A percentile compares a stretch with the other conserved stretches of the same genome.
phyloP scores from a whole-genome alignment of 441 rosid genomes.

The Adansonia gregorii region DNA sequence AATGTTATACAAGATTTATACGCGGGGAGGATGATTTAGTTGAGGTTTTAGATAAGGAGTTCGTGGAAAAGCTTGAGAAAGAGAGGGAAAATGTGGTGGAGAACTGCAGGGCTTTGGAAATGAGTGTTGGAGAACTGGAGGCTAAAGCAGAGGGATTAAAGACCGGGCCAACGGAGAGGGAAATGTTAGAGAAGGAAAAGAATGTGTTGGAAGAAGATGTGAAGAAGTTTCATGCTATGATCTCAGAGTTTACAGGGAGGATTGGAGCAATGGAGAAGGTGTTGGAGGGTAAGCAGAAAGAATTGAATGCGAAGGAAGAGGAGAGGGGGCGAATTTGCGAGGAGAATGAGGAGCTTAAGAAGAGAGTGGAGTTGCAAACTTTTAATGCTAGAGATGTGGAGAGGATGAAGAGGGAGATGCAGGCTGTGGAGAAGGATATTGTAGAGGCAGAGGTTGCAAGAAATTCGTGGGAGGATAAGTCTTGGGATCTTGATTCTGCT shows the following conservation, averaged over 20 bases:
- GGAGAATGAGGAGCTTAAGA: constrained; percentile 83
- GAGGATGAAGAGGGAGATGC: constrained; percentile 95
- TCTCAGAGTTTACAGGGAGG: constrained; percentile 47
- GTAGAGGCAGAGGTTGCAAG: constrained; percentile 66
- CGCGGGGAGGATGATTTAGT: constrained; percentile 71
- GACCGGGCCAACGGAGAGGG: constrained; percentile 63
- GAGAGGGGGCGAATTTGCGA: constrained; percentile 55
- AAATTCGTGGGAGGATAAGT: constrained; percentile 78
- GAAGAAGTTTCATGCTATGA: constrained; percentile 62
- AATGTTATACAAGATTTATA: constrained; percentile 59
- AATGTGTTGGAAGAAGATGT: constrained; percentile 67
- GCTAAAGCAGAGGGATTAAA: constrained; percentile 48
- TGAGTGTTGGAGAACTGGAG: constrained; percentile 43
- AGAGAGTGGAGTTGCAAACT: constrained; percentile 72
- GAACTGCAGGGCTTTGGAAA: constrained; percentile 42
- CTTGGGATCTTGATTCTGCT: constrained; percentile 70
- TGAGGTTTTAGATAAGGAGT: constrained; percentile 57
- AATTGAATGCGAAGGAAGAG: constrained; percentile 57
- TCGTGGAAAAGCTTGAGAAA: constrained; percentile 58
- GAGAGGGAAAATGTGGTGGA: constrained; percentile 54
- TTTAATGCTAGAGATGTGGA: constrained; percentile 80
- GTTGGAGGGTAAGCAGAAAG: constrained; percentile 65
- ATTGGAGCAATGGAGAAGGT: constrained; percentile 48
- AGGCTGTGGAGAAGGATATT: constrained; percentile 81
- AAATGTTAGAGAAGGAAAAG: constrained; percentile 57